phyloP scores from a whole-genome alignment of 2,329 filamentous ascomycete species.

The Gnomoniopsis sp. region DNA sequence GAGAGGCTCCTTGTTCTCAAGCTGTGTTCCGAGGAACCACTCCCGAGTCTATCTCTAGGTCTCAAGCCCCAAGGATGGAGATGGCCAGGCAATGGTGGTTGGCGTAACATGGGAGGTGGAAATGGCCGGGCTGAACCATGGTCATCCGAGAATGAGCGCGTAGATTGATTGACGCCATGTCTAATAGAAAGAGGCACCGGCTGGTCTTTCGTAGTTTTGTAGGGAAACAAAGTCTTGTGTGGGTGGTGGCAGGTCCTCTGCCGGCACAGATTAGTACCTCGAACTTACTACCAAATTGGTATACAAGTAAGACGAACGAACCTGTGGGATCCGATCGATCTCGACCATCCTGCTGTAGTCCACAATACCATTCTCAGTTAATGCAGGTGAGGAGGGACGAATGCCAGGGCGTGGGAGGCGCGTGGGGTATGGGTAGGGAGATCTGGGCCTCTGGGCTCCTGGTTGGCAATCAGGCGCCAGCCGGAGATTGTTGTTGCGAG shows the following conservation, averaged over 20 bases:
- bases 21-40: constrained; percentile 34
- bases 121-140: constrained; percentile 11
- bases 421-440: constrained; percentile 57
- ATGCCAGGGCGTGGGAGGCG: constrained; percentile 53
- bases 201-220: constrained; percentile 31
- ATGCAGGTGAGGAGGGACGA: constrained; percentile 45
- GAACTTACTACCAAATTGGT: not conserved
- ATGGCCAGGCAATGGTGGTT: constrained; percentile 32
- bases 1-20: constrained; percentile 45
- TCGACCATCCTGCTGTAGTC: constrained; percentile 50
- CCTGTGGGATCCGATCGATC: constrained; percentile 45
- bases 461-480: not conserved
- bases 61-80: constrained; percentile 30
- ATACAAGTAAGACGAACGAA: constrained; percentile 29
- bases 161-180: constrained; percentile 38
- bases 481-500: constrained; percentile 30
- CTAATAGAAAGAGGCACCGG: constrained; percentile 36
- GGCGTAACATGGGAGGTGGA: constrained; percentile 20
- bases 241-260: constrained; percentile 44
- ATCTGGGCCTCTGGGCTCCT: constrained; percentile 41
- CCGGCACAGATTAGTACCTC: not conserved
- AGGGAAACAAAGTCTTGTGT: constrained; percentile 36
- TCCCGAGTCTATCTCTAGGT: constrained; percentile 31
- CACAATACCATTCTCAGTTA: constrained; percentile 43
- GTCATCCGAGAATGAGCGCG: constrained; percentile 30